phyloP scores from a whole-genome alignment of 225 moss, liverwort and hornwort species.

The Antitrichia curtipendula region DNA sequence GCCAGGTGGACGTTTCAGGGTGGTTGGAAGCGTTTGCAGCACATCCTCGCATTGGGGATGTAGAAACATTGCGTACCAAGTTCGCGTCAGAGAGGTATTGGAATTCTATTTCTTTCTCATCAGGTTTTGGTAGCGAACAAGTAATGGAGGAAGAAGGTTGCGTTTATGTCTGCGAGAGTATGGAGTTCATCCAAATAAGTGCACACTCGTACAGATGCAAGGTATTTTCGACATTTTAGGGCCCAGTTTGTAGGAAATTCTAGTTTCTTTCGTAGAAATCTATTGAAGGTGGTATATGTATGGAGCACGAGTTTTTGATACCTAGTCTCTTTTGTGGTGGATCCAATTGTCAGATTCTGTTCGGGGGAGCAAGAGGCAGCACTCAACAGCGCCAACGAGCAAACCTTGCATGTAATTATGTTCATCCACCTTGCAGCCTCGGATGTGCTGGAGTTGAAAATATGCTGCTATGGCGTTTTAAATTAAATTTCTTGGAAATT shows the following conservation, averaged over 20 bases:
- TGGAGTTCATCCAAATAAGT: neutral
- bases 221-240: neutral
- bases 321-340: neutral
- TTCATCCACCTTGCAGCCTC: neutral
- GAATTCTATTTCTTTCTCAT: neutral
- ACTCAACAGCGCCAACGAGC: slow-evolving; percentile 49
- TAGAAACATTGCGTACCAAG: slow-evolving; percentile 54
- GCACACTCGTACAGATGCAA: neutral
- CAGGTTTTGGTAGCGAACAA: neutral
- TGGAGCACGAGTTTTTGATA: neutral
- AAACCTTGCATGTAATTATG: slow-evolving; percentile 44
- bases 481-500: neutral
- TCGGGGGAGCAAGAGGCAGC: slow-evolving; percentile 77
- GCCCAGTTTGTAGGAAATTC: too few species aligned
- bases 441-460: neutral
- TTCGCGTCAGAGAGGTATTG: slow-evolving; percentile 42
- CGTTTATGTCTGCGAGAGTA: neutral
- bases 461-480: neutral
- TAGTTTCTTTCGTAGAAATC: neutral
- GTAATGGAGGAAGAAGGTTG: neutral
- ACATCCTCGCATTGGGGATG: slow-evolving; percentile 87
- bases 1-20: slow-evolving; percentile 68
- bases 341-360: slow-evolving; percentile 25
- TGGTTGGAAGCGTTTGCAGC: slow-evolving; percentile 90
- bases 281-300: neutral